Evolutionary conservation across 2,329 filamentous ascomycete species (phyloP), one percentile per base, ranked within the genome.

Genomic region (Coniella lustricola): DNA sequence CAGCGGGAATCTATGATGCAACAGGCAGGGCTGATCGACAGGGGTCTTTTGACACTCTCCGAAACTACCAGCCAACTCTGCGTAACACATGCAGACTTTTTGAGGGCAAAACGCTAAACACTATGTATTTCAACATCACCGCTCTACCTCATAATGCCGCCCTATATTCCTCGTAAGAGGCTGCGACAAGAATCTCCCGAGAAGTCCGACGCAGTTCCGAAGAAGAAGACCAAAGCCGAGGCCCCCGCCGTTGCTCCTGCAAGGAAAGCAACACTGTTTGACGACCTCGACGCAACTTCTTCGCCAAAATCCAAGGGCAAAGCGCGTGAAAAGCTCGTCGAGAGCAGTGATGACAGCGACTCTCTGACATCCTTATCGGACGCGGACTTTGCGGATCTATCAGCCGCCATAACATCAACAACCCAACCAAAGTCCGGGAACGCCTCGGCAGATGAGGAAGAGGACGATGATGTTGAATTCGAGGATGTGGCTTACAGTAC

Each of bases 111-210:
- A 12, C 8, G 9, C n/a, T 29, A 16, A 31, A 25, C 22, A 41
- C 7, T 10, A 41, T 41, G 38, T 29, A n/a, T 29, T 7, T 41
- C 38, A 14, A 40, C 31, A 35, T 18, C 31, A 20, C 17, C 7
- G 16, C 34, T 13, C 9, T 40, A 17, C 21, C 25, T 43, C 46
- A 64, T 42, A 35, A 89, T 89, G 84, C 82, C 85, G 59, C 84
- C 85, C 20, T 69, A 77, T 55, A 72, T 87, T 14, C 74, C 82
- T 42, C 80, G 82, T 57, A 90, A 89, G 67, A 77, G 82, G 52
- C 58, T 80, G 56, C 77, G 74, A 52, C 76, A 58, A 8, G 42
- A 61, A 16, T 63, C 78, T 2, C 67, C 74, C 0, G 58, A 58
- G 17, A 60, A 59, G 36, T 54, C 57, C 48, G 25, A 62, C 42